Conservation (phyloP, 257 asterid species). For the Solanum neorickii region DNA sequence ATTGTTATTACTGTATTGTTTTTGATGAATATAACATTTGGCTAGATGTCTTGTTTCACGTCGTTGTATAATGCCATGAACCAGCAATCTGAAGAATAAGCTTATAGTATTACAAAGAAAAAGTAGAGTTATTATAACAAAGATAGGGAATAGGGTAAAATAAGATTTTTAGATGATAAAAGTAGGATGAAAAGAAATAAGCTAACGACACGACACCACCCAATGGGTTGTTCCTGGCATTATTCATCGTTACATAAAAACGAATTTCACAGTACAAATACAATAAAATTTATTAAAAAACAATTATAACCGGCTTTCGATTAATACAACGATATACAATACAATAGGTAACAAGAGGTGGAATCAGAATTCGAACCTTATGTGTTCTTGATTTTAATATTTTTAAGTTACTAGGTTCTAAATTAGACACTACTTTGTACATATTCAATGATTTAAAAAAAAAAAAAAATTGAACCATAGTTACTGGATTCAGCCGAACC, state of each 20-base stretch:
- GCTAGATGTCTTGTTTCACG: background rate
- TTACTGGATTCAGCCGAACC: background rate
- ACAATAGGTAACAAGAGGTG: background rate
- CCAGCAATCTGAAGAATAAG: background rate
- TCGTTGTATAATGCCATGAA: background rate
- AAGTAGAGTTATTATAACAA: background rate
- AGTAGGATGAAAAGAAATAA: background rate
- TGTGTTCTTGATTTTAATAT: background rate
- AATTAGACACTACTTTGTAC: background rate
- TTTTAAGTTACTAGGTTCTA: background rate
- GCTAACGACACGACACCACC: background rate
- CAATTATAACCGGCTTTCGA: background rate
- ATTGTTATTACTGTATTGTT: background rate
- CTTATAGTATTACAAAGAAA: background rate
- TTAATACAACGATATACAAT: background rate
- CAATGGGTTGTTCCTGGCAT: background rate
- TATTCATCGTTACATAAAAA: background rate
- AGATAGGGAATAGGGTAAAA: background rate
- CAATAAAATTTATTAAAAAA: background rate
- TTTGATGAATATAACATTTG: background rate
- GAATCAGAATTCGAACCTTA: background rate
- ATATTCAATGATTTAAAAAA: background rate
- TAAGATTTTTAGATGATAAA: background rate
- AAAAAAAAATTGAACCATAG: background rate
- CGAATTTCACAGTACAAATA: background rate